These are phyloP conservation scores for Agaricus blazei DNA, from an alignment of 768 basidiomycete genomes.

Conservation along the genomic window DNA sequence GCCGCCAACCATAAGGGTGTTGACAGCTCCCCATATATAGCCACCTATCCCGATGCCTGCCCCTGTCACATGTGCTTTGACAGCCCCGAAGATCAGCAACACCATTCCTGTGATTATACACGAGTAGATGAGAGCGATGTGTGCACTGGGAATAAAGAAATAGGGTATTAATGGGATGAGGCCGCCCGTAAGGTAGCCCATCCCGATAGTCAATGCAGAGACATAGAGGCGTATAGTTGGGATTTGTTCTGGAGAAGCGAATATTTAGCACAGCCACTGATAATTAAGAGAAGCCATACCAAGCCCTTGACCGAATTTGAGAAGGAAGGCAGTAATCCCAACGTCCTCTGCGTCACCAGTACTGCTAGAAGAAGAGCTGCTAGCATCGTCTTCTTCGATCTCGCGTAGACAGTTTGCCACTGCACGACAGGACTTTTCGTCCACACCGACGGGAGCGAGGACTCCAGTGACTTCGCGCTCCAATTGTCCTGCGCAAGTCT, in stretches of 20 bases:
- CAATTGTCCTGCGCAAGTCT: slow-evolving; percentile 92
- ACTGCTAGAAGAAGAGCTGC: slow-evolving; percentile 12
- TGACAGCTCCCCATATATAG: slow-evolving; percentile 84
- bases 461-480: slow-evolving; percentile 91
- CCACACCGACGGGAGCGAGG: slow-evolving; percentile 85
- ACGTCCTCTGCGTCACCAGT: slow-evolving; percentile 58
- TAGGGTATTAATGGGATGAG: slow-evolving; percentile 90
- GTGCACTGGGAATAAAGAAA: slow-evolving; percentile 77
- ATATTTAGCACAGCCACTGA: neutral
- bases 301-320: slow-evolving; percentile 91
- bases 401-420: slow-evolving; percentile 75
- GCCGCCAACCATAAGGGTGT: slow-evolving; percentile 86
- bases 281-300: slow-evolving; percentile 32
- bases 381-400: slow-evolving; percentile 45
- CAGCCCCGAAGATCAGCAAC: slow-evolving; percentile 84
- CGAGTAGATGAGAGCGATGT: slow-evolving; percentile 66
- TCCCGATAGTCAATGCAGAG: slow-evolving; percentile 92
- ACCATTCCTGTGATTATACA: slow-evolving; percentile 79
- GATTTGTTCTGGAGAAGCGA: slow-evolving; percentile 66
- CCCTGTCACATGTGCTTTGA: slow-evolving; percentile 86
- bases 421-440: slow-evolving; percentile 70
- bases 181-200: slow-evolving; percentile 91
- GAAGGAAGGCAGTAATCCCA: slow-evolving; percentile 88
- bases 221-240: slow-evolving; percentile 79
- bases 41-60: slow-evolving; percentile 59